These are phyloP conservation scores for Cadophora gregata DNA, from an alignment of 2,329 filamentous ascomycete species.

Conservation along the genomic window DNA sequence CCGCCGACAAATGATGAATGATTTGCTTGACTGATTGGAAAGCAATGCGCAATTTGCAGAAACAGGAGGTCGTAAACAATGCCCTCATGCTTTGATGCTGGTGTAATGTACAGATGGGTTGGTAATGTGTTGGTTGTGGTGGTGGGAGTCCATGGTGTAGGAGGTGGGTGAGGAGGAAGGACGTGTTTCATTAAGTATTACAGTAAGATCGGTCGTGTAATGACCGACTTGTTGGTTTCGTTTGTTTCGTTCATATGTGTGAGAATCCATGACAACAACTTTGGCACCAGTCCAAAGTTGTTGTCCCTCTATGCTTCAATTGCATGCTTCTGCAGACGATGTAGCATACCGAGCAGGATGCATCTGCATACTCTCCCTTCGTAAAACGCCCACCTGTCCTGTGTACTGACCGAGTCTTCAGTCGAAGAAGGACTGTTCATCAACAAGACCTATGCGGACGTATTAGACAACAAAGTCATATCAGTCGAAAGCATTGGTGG, in stretches of 20 bases:
- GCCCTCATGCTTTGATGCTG: background rate
- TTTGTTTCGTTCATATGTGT: background rate
- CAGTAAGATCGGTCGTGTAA: slow-evolving; percentile 22
- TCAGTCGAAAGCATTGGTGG: slow-evolving; percentile 12
- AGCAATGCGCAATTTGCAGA: background rate
- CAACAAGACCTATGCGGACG: slow-evolving; percentile 37
- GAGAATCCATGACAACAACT: slow-evolving; percentile 19
- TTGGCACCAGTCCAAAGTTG: slow-evolving; percentile 39
- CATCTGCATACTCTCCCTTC: background rate
- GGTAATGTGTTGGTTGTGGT: background rate
- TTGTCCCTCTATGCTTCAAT: slow-evolving; percentile 4
- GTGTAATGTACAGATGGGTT: slow-evolving; percentile 17
- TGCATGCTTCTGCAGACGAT: background rate
- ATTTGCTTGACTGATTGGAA: background rate
- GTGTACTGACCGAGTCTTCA: slow-evolving; percentile 26
- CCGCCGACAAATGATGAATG: background rate
- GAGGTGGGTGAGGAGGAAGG: background rate
- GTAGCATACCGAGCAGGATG: background rate
- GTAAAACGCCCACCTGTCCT: background rate
- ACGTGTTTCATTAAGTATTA: slow-evolving; percentile 33
- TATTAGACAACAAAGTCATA: slow-evolving; percentile 20
- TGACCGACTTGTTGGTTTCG: slow-evolving; percentile 21
- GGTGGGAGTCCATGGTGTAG: too few relatives aligned
- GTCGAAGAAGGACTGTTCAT: slow-evolving; percentile 45
- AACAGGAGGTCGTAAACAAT: background rate